phyloP scores from a whole-genome alignment of 345 rosid species.

The Eucalyptus caleyi region DNA sequence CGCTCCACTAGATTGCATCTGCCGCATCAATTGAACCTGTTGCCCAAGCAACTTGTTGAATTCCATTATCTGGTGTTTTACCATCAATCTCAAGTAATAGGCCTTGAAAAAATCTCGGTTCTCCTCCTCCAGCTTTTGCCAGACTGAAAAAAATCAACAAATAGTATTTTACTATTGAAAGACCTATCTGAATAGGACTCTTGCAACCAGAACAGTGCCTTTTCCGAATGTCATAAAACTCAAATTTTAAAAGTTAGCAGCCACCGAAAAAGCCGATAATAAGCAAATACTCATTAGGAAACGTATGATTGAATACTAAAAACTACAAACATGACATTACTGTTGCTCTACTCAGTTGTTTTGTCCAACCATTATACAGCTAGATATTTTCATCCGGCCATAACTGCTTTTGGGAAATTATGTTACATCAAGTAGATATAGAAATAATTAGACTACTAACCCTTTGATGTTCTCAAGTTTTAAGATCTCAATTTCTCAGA shows the following conservation, averaged over 20 bases:
- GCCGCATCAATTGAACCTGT: constrained; percentile 76
- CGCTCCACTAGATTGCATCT: constrained; percentile 54
- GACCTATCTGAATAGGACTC: background rate
- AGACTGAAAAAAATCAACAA: constrained; percentile 36
- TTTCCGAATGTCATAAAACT: background rate
- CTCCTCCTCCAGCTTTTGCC: constrained; percentile 99
- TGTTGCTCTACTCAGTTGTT: background rate
- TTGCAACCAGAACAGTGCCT: background rate
- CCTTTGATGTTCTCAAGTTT: background rate
- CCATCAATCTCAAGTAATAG: constrained; percentile 77
- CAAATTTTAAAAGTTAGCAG: background rate
- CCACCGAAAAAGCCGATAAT: background rate
- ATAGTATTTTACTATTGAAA: background rate
- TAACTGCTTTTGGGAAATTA: background rate
- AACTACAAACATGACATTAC: background rate
- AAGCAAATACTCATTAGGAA: background rate
- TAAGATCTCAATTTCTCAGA: background rate
- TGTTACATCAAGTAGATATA: background rate
- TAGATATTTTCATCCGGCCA: background rate
- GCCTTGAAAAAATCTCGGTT: constrained; percentile 88
- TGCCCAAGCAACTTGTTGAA: constrained; percentile 93
- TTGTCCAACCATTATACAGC: background rate
- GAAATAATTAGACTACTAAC: background rate
- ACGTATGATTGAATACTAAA: background rate
- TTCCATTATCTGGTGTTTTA: constrained; percentile 85